Base-by-base conservation (phyloP, 768 basidiomycete species). In the Suillus ampliporus region DNA sequence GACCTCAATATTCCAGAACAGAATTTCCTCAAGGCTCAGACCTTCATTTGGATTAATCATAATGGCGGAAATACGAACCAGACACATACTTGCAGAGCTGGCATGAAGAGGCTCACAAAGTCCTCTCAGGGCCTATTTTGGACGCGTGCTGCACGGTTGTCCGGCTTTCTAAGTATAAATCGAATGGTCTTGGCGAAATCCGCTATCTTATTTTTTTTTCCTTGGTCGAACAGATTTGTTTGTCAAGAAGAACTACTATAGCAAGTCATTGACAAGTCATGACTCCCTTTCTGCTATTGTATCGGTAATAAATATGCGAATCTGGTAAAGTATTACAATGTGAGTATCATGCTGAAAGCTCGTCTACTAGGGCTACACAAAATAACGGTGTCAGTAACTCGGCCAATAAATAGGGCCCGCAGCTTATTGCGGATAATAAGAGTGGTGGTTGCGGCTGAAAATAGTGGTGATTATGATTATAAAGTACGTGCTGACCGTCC, bases 321-420 rank as follows among this genome's bases (percentile, higher is more conserved):
- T 28, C 23, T 41, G 51, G 57, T 21, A 34, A 60, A 26, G 61
- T 63, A 64, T 63, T 67, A 71, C 64, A 65, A 10, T 34, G 61
- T 68, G 56, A 67, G 56, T 67, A 61, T 13, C 35, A 40, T 61
- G 51, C 65, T 73, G 69, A 57, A 62, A 21, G n/a, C 37, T 53
- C 17, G 54, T 37, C n/a, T 57, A 60, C n/a, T 57, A 60, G 23
- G 47, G 75, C 66, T 76, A 76, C 74, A 74, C 61, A 66, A 65
- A 63, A 31, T 34, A 34, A 51, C 50, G 62, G 63, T 26, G 41
- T 23, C 56, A 23, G 38, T 57, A 38, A 40, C 26, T 64, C 62
- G 5, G 57, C 60, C 19, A 65, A 76, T 74, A 74, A 75, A 71
- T 76, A 66, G 52, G 40, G 57, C 58, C 59, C 63, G 38, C 5